A percentile compares a stretch with the other conserved stretches of the same genome.
Evolutionary conservation across 2,329 filamentous ascomycete species (phyloP).

Genomic region (Tolypocladium sp.): DNA sequence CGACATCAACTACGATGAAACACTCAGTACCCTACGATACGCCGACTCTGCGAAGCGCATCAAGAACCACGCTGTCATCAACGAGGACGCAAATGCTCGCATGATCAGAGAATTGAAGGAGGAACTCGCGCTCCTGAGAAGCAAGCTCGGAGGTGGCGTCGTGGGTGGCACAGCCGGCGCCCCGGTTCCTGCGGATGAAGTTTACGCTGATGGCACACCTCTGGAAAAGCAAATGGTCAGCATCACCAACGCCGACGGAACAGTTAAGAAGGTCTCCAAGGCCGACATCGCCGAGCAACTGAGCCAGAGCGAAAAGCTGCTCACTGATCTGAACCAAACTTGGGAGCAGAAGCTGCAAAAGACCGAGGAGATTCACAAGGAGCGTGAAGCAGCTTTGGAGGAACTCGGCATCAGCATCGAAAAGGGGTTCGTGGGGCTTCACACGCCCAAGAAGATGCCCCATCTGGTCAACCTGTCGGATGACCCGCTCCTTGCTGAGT

Average conservation of each 20-base stretch:
- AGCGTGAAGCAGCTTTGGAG: slow-evolving; percentile 87
- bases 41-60: slow-evolving; percentile 97
- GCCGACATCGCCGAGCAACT: slow-evolving; percentile 96
- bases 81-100: slow-evolving; percentile 95
- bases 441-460: slow-evolving; percentile 97
- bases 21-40: slow-evolving; percentile 87
- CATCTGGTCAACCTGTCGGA: slow-evolving; percentile 98
- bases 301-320: slow-evolving; percentile 90
- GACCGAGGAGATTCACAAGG: slow-evolving; percentile 96
- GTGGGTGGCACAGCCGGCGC: slow-evolving; percentile 35
- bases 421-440: slow-evolving; percentile 91
- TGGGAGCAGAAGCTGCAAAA: slow-evolving; percentile 96
- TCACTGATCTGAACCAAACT: slow-evolving; percentile 93
- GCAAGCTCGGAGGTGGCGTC: slow-evolving; percentile 63
- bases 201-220: slow-evolving; percentile 88
- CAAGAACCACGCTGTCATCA: slow-evolving; percentile 99
- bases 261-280: slow-evolving; percentile 91
- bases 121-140: slow-evolving; percentile 74
- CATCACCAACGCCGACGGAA: slow-evolving; percentile 77
- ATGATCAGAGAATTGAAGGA: slow-evolving; percentile 99
- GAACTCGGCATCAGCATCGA: slow-evolving; percentile 98
- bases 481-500: slow-evolving; percentile 87
- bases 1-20: slow-evolving; percentile 99
- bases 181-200: slow-evolving; percentile 57
- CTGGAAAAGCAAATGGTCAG: slow-evolving; percentile 94